A percentile compares a stretch with the other conserved stretches of the same genome.
Evolutionary conservation across 2,329 filamentous ascomycete genomes (phyloP).

Genomic region (Trichocomaceae sp.): DNA sequence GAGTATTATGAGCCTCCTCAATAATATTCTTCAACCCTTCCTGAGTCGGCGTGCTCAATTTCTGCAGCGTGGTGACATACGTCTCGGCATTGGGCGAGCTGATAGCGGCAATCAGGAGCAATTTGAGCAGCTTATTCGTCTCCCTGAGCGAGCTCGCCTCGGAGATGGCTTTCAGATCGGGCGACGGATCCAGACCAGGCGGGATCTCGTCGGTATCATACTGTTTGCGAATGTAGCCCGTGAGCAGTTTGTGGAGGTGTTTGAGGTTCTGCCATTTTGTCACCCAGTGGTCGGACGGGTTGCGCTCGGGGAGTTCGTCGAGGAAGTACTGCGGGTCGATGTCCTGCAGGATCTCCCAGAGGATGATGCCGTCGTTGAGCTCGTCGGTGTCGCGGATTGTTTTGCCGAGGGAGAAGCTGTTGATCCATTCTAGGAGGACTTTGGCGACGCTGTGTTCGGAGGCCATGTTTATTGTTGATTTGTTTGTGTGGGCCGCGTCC

Average conservation of each 20-base stretch:
- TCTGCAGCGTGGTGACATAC: slow-evolving; percentile 47
- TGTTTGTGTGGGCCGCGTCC: neutral
- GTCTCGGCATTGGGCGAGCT: slow-evolving; percentile 51
- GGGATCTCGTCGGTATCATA: slow-evolving; percentile 37
- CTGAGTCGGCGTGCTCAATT: slow-evolving; percentile 38
- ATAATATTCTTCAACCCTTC: slow-evolving; percentile 43
- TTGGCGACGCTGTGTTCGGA: slow-evolving; percentile 41
- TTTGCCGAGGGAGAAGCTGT: slow-evolving; percentile 39
- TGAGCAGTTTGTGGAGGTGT: slow-evolving; percentile 41
- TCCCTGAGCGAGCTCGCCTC: slow-evolving; percentile 39
- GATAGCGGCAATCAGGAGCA: slow-evolving; percentile 58
- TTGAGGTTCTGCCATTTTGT: slow-evolving; percentile 45
- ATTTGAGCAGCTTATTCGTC: slow-evolving; percentile 52
- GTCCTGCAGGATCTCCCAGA: slow-evolving; percentile 45
- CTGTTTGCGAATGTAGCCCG: slow-evolving; percentile 41
- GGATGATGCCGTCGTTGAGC: slow-evolving; percentile 39
- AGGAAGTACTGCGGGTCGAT: slow-evolving; percentile 44
- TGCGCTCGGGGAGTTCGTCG: slow-evolving; percentile 41
- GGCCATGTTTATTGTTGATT: slow-evolving; percentile 28
- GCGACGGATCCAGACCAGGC: slow-evolving; percentile 35
- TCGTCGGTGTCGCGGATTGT: slow-evolving; percentile 36
- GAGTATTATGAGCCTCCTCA: slow-evolving; percentile 39
- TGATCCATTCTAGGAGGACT: slow-evolving; percentile 44
- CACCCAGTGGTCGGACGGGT: slow-evolving; percentile 41
- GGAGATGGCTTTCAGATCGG: slow-evolving; percentile 43